These are phyloP conservation scores for Alternaria metachromatica DNA, from an alignment of 2,329 filamentous ascomycete genomes.

Conservation along the genomic window DNA sequence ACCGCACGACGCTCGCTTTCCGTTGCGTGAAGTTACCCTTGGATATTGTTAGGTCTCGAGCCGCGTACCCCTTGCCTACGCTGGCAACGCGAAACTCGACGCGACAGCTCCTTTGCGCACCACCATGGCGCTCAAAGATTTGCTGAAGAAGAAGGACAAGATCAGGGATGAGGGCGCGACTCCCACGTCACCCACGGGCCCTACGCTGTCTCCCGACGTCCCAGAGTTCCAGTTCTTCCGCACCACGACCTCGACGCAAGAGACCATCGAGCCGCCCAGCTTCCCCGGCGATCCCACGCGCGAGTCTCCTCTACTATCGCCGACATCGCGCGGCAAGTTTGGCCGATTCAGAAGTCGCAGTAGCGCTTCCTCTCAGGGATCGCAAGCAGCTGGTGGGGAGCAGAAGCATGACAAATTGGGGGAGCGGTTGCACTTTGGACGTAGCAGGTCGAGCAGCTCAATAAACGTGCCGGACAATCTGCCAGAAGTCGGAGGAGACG, in stretches of 20 bases:
- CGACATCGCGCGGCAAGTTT: slow-evolving; percentile 35
- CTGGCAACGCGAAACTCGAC: slow-evolving; percentile 17
- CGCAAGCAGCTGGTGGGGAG: slow-evolving; percentile 14
- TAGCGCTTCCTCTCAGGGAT: slow-evolving; percentile 35
- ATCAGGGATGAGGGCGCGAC: slow-evolving; percentile 57
- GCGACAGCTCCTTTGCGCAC: slow-evolving; percentile 12
- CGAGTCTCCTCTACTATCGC: slow-evolving; percentile 37
- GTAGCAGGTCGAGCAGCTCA: slow-evolving; percentile 65
- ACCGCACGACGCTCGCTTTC: slow-evolving; percentile 5
- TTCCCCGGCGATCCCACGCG: slow-evolving; percentile 53
- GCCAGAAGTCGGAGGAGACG: slow-evolving; percentile 70
- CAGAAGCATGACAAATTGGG: slow-evolving; percentile 60
- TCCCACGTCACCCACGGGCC: slow-evolving; percentile 24
- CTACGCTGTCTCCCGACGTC: slow-evolving; percentile 40
- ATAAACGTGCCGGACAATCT: slow-evolving; percentile 80
- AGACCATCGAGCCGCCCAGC: slow-evolving; percentile 75
- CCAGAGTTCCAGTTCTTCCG: slow-evolving; percentile 81
- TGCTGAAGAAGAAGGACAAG: slow-evolving; percentile 68
- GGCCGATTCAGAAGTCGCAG: slow-evolving; percentile 44
- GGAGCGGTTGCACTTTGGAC: slow-evolving; percentile 70
- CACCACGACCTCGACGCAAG: slow-evolving; percentile 80
- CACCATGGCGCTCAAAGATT: slow-evolving; percentile 65
- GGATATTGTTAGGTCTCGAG: slow-evolving; percentile 13
- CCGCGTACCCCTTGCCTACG: slow-evolving; percentile 21
- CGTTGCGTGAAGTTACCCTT: slow-evolving; percentile 8